phyloP scores from a whole-genome alignment of 257 asterid genomes.

The Nicotiana obtusifolia region DNA sequence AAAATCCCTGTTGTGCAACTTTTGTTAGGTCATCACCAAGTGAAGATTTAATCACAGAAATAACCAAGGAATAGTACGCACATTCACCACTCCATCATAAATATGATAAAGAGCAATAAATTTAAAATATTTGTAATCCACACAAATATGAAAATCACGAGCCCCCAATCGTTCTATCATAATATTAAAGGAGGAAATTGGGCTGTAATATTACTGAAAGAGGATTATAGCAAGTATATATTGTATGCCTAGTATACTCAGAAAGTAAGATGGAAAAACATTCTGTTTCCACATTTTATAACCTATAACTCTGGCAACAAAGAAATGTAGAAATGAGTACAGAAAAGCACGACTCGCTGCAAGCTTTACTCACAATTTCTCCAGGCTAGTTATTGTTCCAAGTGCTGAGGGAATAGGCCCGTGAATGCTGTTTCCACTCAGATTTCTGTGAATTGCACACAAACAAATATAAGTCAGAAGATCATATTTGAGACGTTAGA shows the following conservation, averaged over 20 bases:
- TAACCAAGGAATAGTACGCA: background rate
- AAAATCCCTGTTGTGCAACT: constrained; percentile 66
- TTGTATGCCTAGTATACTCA: background rate
- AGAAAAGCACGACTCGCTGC: background rate
- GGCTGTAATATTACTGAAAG: background rate
- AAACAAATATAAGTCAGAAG: background rate
- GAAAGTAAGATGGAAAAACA: background rate
- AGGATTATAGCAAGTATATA: background rate
- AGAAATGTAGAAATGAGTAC: background rate
- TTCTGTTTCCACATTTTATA: background rate
- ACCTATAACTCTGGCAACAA: background rate
- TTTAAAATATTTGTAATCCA: too few relatives aligned
- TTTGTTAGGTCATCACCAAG: constrained; percentile 16
- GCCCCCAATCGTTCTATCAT: background rate
- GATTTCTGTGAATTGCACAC: constrained; percentile 48
- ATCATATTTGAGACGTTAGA: background rate
- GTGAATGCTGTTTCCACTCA: constrained; percentile 81
- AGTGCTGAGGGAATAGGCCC: constrained; percentile 80
- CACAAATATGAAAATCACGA: background rate
- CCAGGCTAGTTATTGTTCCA: constrained; percentile 59
- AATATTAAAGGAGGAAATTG: background rate
- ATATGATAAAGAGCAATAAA: too few relatives aligned
- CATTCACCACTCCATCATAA: too few relatives aligned
- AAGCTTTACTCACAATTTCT: constrained; percentile 56
- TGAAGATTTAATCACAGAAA: background rate